These are phyloP conservation scores for Saksenaea oblongispora DNA, from an alignment of 371 early-diverging fungal genomes.

Conservation along the genomic window DNA sequence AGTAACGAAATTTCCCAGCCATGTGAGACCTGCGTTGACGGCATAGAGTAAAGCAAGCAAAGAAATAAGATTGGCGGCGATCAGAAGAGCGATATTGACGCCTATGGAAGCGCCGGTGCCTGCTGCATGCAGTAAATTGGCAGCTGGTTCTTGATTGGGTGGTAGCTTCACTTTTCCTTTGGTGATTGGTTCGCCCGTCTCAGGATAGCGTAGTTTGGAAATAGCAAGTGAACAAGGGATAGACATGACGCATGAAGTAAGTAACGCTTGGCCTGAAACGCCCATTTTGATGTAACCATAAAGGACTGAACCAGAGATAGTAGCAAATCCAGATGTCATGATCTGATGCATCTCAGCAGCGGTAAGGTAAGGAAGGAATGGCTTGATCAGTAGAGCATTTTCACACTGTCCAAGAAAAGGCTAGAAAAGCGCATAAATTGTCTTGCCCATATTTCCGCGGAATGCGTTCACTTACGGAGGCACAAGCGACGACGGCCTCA, in stretches of 20 bases:
- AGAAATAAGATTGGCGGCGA: slow-evolving; percentile 76
- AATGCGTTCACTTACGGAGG: slow-evolving; percentile 50
- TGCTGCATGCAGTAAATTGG: slow-evolving; percentile 81
- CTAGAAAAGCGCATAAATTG: slow-evolving; percentile 5
- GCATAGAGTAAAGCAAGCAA: slow-evolving; percentile 73
- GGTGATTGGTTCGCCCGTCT: slow-evolving; percentile 78
- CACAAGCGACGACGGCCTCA: slow-evolving; percentile 88
- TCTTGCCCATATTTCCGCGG: background rate
- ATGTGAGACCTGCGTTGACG: slow-evolving; percentile 72
- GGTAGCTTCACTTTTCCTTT: slow-evolving; percentile 56
- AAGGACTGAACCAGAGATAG: slow-evolving; percentile 91
- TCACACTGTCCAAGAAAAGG: slow-evolving; percentile 86
- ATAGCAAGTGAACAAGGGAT: slow-evolving; percentile 86
- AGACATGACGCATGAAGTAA: slow-evolving; percentile 92
- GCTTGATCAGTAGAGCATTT: slow-evolving; percentile 80
- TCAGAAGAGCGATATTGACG: slow-evolving; percentile 74
- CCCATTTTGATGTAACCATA: slow-evolving; percentile 73
- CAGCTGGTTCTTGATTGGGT: slow-evolving; percentile 50
- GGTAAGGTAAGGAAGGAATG: slow-evolving; percentile 86
- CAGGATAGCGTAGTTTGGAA: slow-evolving; percentile 81
- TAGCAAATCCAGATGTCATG: slow-evolving; percentile 93
- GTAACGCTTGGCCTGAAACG: slow-evolving; percentile 63
- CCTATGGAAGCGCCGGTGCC: slow-evolving; percentile 88
- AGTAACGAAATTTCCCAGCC: slow-evolving; percentile 75
- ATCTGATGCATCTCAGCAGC: slow-evolving; percentile 83